Evolutionary conservation across 129 eudicot genomes (phyloP), one percentile per base, ranked within the genome.

Genomic region (Cynara cardunculus): DNA sequence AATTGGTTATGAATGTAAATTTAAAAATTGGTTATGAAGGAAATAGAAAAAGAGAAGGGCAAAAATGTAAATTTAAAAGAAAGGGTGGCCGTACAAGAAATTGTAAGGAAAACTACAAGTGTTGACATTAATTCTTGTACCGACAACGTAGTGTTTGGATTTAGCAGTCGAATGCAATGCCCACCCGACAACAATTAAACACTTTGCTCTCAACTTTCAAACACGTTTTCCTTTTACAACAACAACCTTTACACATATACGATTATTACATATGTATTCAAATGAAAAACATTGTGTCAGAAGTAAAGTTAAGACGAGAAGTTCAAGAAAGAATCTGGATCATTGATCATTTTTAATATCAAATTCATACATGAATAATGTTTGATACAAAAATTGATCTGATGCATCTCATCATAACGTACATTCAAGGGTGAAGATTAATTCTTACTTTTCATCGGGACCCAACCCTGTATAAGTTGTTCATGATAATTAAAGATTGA

Each of bases 111-210:
- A 28, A 69, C 25, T 25, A 56, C 32, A 78, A 46, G 30, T 22
- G 56, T 72, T 80, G 64, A 72, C 84, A 62, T 81, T 56, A 56
- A 56, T 56, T 81, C 67, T 27, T 72, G 73, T 64, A 61, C 84
- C 84, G 79, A 81, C 84, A 74, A 37, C 49, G 49, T 81, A 64
- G 31, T 64, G 66, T 73, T 81, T 81, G 67, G 44, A 72, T 71
- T 26, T 61, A 34, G 22, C 78, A 62, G 74, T 74, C 70, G 66
- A 81, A 69, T 81, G 79, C 84, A 81, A 64, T 46, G 25, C 69
- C 70, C 69, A 44, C 84, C 84, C 84, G 84, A 81, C 84, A 71
- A 28, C 75, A 28, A 41, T 64, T 65, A 65, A 81, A 41, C 80
- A 22, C 59, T 44, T 27, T 66, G 69, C 69, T 65, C 67, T 22